phyloP scores from a whole-genome alignment of 192 early-diverging fungal genomes.

The Rhizoclosmatium globosum region DNA sequence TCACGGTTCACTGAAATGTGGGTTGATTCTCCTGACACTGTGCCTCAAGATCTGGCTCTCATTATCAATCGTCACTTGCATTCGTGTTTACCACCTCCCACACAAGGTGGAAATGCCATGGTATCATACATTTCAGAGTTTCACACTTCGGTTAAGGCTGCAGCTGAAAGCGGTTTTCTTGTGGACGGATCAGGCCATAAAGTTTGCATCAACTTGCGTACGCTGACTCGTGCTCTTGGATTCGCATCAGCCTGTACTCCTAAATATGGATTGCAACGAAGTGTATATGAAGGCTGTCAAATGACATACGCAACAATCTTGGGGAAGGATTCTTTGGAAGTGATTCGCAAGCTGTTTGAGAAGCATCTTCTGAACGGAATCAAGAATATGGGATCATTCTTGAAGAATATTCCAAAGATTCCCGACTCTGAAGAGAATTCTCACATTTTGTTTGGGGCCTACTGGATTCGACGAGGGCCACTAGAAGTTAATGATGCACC shows the following conservation, averaged over 20 bases:
- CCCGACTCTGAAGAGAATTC: conserved; percentile 5
- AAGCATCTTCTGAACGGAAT: conserved; percentile 67
- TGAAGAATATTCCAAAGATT: conserved; percentile 68
- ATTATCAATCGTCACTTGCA: conserved; percentile 83
- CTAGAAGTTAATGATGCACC: conserved; percentile 33
- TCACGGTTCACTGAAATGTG: conserved; percentile 96
- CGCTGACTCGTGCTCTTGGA: conserved; percentile 86
- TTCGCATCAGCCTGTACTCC: conserved; percentile 73
- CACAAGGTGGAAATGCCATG: conserved; percentile 69
- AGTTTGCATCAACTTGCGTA: conserved; percentile 93
- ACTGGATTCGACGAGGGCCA: conserved; percentile 81
- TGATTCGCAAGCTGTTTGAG: conserved; percentile 63
- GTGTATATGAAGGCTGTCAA: conserved; percentile 89
- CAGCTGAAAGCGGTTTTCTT: conserved; percentile 74
- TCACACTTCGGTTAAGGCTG: conserved; percentile 77
- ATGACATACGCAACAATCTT: conserved; percentile 98
- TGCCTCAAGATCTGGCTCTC: conserved; percentile 79
- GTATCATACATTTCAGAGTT: conserved; percentile 80
- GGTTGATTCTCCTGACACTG: conserved; percentile 88
- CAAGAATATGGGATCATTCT: conserved; percentile 59
- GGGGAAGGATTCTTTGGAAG: conserved; percentile 69
- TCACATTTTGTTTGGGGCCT: conserved; percentile 82
- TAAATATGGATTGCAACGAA: conserved; percentile 82
- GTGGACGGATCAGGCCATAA: conserved; percentile 89
- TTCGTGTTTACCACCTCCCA: conserved; percentile 46